These are phyloP conservation scores for Cercospora sp. DNA, from an alignment of 2,329 filamentous ascomycete genomes.

Conservation along the genomic window DNA sequence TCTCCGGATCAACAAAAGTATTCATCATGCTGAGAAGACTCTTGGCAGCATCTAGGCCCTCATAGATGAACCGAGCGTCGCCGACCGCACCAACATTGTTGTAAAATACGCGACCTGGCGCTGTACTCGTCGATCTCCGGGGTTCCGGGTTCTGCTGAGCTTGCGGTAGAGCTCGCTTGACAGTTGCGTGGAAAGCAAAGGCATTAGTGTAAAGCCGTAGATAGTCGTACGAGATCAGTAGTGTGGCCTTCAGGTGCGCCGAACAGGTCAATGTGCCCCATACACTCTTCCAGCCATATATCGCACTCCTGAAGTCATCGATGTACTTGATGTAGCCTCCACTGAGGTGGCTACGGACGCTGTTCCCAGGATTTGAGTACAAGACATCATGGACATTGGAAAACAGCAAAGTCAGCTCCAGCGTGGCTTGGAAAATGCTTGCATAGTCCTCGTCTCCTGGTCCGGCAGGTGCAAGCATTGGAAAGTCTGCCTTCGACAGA, in stretches of 20 bases:
- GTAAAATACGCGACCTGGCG: slow-evolving; percentile 43
- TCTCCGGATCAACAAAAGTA: slow-evolving; percentile 52
- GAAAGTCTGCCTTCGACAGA: slow-evolving; percentile 65
- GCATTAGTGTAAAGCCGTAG: slow-evolving; percentile 72
- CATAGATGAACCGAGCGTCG: slow-evolving; percentile 53
- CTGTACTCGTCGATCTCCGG: slow-evolving; percentile 24
- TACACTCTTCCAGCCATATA: slow-evolving; percentile 68
- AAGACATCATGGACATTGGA: slow-evolving; percentile 73
- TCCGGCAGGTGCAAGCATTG: slow-evolving; percentile 60
- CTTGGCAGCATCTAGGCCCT: slow-evolving; percentile 52
- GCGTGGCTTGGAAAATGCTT: slow-evolving; percentile 67
- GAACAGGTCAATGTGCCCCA: slow-evolving; percentile 69
- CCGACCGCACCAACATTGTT: slow-evolving; percentile 53
- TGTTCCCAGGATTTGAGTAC: slow-evolving; percentile 69
- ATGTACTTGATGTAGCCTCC: slow-evolving; percentile 75
- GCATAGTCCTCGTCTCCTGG: slow-evolving; percentile 66
- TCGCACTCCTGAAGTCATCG: slow-evolving; percentile 68
- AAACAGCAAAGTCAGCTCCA: slow-evolving; percentile 71
- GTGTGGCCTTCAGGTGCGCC: slow-evolving; percentile 63
- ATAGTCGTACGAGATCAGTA: slow-evolving; percentile 72
- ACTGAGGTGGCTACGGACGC: slow-evolving; percentile 67
- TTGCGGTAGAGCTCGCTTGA: slow-evolving; percentile 47
- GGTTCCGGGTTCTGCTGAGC: slow-evolving; percentile 29
- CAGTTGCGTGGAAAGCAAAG: slow-evolving; percentile 72
- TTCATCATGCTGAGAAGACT: slow-evolving; percentile 52